These are phyloP conservation scores for Geosmithia morbida DNA, from an alignment of 2,329 filamentous ascomycete species.

Conservation along the genomic window DNA sequence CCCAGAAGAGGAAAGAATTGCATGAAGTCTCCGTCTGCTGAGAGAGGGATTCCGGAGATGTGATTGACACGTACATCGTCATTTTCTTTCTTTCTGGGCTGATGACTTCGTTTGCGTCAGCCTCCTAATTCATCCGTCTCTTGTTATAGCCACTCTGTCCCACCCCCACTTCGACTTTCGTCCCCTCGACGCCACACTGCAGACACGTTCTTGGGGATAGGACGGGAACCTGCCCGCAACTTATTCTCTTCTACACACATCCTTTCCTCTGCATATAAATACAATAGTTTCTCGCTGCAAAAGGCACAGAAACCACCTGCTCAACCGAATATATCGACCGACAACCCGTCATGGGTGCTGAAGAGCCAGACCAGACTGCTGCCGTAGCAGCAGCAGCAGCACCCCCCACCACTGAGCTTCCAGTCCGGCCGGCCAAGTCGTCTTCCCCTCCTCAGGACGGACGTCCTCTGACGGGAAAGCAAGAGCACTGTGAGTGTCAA, in stretches of 20 bases:
- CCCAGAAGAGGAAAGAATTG: no score
- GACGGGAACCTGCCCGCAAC: no score
- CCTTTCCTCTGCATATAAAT: not conserved
- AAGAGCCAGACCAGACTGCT: slow-evolving; percentile 8
- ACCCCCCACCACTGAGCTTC: slow-evolving; percentile 1
- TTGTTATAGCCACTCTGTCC: no score
- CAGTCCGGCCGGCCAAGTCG: not conserved
- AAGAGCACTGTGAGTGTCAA: slow-evolving; percentile 72
- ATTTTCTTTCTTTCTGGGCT: no score
- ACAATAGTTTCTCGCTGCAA: not conserved
- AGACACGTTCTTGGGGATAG: not conserved
- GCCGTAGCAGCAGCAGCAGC: slow-evolving; percentile 8
- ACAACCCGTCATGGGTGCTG: slow-evolving; percentile 11
- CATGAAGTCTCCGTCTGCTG: no score
- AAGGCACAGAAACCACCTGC: not conserved
- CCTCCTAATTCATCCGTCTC: no score
- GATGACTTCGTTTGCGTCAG: no score
- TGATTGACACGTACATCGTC: no score
- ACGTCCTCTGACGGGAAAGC: slow-evolving; percentile 66
- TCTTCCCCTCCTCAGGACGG: slow-evolving; percentile 15
- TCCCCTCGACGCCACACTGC: not conserved
- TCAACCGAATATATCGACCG: not conserved
- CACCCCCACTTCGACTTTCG: no score
- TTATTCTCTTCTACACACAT: not conserved
- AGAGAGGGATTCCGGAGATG: no score